Conservation (phyloP, 371 early-diverging fungal genomes). For the Mortierella sp. region DNA sequence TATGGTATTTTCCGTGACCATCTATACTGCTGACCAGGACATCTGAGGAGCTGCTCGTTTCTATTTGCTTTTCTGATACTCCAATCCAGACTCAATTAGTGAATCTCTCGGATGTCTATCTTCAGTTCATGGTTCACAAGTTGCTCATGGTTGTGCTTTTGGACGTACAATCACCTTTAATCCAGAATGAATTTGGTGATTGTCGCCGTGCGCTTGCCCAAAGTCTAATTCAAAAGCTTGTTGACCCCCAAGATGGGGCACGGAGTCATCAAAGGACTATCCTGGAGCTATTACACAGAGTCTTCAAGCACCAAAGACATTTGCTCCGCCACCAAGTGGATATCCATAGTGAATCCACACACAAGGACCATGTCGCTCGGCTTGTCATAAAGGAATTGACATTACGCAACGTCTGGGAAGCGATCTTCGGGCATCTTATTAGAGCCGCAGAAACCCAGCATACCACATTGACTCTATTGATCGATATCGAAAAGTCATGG, state of each 20-base stretch:
- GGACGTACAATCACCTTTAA: neutral
- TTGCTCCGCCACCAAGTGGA: slow-evolving; percentile 8
- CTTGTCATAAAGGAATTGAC: slow-evolving; percentile 75
- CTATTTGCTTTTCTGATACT: neutral
- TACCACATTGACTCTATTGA: slow-evolving; percentile 15
- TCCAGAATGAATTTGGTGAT: neutral
- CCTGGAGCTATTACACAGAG: slow-evolving; percentile 27
- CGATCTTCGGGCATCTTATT: slow-evolving; percentile 36
- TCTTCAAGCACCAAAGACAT: slow-evolving; percentile 35
- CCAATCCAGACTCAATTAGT: slow-evolving; percentile 9
- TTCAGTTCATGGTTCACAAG: slow-evolving; percentile 17
- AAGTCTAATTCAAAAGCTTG: slow-evolving; percentile 6
- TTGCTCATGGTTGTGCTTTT: slow-evolving; percentile 14
- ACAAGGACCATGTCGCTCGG: slow-evolving; percentile 46
- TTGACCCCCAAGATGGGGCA: neutral
- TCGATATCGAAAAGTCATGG: slow-evolving; percentile 39
- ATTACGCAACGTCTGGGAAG: slow-evolving; percentile 79
- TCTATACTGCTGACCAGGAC: too few species aligned
- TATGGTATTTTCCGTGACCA: slow-evolving; percentile 1
- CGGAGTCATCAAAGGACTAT: slow-evolving; percentile 9
- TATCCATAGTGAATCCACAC: neutral
- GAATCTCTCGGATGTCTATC: slow-evolving; percentile 4
- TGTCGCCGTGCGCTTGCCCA: slow-evolving; percentile 2
- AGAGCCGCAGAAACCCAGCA: slow-evolving; percentile 1
- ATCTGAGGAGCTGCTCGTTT: too few species aligned